A percentile compares a stretch with the other conserved stretches of the same genome.
phyloP scores from a whole-genome alignment of 768 basidiomycete species.

The Stropharia rugosoannulata region DNA sequence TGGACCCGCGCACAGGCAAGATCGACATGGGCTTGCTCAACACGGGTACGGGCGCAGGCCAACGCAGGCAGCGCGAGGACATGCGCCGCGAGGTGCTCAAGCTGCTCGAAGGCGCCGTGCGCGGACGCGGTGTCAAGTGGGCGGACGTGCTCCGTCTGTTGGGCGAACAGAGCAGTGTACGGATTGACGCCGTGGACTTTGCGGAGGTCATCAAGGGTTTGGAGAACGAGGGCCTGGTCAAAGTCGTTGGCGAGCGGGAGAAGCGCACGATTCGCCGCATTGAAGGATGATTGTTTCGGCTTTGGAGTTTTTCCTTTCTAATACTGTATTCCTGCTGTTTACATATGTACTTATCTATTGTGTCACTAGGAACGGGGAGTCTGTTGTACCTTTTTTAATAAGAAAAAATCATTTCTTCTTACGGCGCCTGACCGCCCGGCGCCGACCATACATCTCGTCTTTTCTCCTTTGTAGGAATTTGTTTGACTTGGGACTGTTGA shows the following conservation, averaged over 20 bases:
- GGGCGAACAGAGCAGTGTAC: constrained; percentile 81
- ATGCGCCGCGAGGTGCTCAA: constrained; percentile 79
- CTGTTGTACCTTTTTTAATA: neutral
- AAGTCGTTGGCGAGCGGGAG: constrained; percentile 86
- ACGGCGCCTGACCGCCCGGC: too few species aligned
- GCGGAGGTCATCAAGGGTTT: constrained; percentile 71
- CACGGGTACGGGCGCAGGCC: constrained; percentile 87
- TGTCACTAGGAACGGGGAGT: neutral
- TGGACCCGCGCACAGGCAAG: constrained; percentile 95
- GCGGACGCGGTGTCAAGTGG: constrained; percentile 72
- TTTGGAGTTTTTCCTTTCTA: neutral
- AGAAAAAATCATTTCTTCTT: too few species aligned
- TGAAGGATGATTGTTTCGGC: constrained; percentile 27
- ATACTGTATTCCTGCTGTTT: constrained; percentile 1
- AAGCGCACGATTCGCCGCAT: constrained; percentile 75
- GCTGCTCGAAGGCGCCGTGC: constrained; percentile 54
- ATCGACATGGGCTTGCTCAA: constrained; percentile 96
- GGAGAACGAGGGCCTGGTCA: constrained; percentile 85
- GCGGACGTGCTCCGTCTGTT: constrained; percentile 76
- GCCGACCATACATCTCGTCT: too few species aligned
- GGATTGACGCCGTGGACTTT: constrained; percentile 81
- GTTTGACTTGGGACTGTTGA: too few species aligned
- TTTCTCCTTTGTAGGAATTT: too few species aligned
- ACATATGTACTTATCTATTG: constrained; percentile 1
- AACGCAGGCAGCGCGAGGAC: constrained; percentile 85